Percentiles rank a stretch among this genome's conserved stretches.
Conservation (phyloP, 768 basidiomycete genomes). For the Lactarius sanguifluus region DNA sequence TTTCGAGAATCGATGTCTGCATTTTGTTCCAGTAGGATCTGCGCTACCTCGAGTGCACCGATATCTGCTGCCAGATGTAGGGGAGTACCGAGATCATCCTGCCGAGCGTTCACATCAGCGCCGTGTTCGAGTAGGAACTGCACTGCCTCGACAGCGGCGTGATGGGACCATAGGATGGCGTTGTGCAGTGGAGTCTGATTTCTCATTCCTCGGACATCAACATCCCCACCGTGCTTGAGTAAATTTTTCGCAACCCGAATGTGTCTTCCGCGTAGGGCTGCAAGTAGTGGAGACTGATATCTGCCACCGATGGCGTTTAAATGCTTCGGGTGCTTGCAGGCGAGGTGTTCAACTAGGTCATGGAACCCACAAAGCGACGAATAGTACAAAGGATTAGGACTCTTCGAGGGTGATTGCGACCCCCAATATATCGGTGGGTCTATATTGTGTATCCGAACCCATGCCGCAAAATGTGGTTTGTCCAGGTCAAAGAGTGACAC, state of each 20-base stretch:
- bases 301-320: background rate
- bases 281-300: background rate
- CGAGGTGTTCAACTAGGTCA: background rate
- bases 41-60: too few species aligned
- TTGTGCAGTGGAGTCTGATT: background rate
- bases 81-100: too few species aligned
- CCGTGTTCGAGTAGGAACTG: too few species aligned
- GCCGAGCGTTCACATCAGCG: too few species aligned
- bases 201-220: background rate
- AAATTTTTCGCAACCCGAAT: background rate
- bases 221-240: background rate
- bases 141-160: too few species aligned
- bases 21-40: too few species aligned
- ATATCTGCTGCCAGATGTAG: too few species aligned
- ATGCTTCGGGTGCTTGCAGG: background rate
- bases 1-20: too few species aligned
- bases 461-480: background rate
- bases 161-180: too few species aligned
- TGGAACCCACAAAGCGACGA: background rate
- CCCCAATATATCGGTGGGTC: background rate
- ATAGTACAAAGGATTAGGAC: background rate
- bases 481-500: background rate
- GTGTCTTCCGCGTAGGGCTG: background rate
- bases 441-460: background rate
- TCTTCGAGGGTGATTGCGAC: too few species aligned